Base-by-base conservation (phyloP, 495 filamentous ascomycete species). In the Rostrohypoxylon terebratum region DNA sequence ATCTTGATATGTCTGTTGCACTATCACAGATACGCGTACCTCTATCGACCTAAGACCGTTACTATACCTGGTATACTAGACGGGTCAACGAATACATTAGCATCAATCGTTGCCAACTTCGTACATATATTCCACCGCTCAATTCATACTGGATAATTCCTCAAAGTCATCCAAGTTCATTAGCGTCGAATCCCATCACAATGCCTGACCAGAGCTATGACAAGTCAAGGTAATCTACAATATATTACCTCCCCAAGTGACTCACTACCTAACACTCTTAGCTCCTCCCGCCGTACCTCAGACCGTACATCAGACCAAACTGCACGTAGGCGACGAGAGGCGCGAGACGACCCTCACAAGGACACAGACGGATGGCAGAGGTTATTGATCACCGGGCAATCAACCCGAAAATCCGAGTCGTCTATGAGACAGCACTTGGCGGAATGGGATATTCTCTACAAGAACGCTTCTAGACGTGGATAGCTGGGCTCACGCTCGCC, bases 301-400 rank as follows among this genome's bases (percentile, higher is more conserved):
- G 9, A 34, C 1, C 48, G 21, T 1, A 20, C 42, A 0, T 51
- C 47, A 10, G 9, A 34, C 1, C 48, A 21, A 20, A 8, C 1
- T 7, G 47, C 55, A 6, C 40, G 50, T 21, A 51, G 55, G 4
- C 28, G 18, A 47, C 28, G 18, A 47, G 45, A 60, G 42, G 66
- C 13, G 28, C 13, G 38, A 23, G 23, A 18, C 7, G 3, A 1
- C 11, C 67, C 34, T 45, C 20, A 5, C 10, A 44, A 20, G 28
- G 25, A 53, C 42, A 51, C 1, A 10, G 67, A 74, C 4, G 16
- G 21, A 8, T 14, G 31, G 13, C 62, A 71, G 18, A 66, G 36
- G 34, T 74, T 71, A 16, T 64, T 66, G 9, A 63, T 42, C 13
- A 74, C 72, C 18, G 72, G 72, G 1, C 21, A 63, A n/a, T 20